Conservation (phyloP, 2,329 filamentous ascomycete species). For the Leptographium procerum region DNA sequence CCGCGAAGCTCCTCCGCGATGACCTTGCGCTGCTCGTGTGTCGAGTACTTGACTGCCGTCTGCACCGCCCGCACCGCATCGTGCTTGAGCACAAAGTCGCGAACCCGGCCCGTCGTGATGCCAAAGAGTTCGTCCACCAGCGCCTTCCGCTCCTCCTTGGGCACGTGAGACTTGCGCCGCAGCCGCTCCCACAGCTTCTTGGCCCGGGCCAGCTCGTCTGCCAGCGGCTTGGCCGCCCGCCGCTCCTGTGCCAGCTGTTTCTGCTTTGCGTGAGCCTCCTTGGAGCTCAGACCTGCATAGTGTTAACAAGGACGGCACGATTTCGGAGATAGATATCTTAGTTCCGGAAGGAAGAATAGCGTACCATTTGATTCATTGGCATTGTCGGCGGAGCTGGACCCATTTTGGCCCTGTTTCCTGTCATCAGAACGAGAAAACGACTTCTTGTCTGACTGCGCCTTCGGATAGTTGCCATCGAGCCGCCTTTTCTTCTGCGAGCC, state of each 20-base stretch:
- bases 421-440: neutral
- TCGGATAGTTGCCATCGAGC: slow-evolving; percentile 27
- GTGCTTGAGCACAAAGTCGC: slow-evolving; percentile 97
- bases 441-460: slow-evolving; percentile 10
- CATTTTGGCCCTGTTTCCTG: neutral
- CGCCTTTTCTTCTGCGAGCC: slow-evolving; percentile 42
- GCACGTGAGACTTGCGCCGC: slow-evolving; percentile 85
- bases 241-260: slow-evolving; percentile 79
- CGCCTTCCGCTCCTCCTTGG: slow-evolving; percentile 74
- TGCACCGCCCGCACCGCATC: slow-evolving; percentile 95
- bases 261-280: slow-evolving; percentile 87
- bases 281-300: slow-evolving; percentile 46
- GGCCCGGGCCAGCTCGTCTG: slow-evolving; percentile 74
- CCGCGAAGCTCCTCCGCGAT: slow-evolving; percentile 82
- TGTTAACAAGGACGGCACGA: neutral
- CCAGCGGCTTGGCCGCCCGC: slow-evolving; percentile 84
- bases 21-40: slow-evolving; percentile 67
- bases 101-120: slow-evolving; percentile 83
- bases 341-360: neutral
- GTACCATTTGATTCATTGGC: neutral
- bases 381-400: neutral
- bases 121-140: slow-evolving; percentile 82
- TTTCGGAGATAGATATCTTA: neutral
- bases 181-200: slow-evolving; percentile 97
- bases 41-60: slow-evolving; percentile 93